These are phyloP conservation scores for Chlorella sorokiniana DNA, from an alignment of 139 green algal genomes.

Conservation along the genomic window DNA sequence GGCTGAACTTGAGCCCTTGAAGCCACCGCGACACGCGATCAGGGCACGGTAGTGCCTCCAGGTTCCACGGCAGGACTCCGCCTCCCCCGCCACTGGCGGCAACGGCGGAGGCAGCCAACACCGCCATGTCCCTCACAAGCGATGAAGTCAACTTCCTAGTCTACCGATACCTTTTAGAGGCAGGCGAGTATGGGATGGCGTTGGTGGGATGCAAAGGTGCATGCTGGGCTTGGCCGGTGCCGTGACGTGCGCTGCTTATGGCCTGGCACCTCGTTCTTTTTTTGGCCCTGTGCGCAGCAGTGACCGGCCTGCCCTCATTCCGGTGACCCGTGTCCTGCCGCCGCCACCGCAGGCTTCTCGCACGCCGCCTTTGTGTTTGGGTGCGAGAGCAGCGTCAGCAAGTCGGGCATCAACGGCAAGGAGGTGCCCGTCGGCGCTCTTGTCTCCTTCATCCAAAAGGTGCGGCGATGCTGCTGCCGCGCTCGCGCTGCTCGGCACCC, in stretches of 20 bases:
- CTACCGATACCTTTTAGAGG: slow-evolving; percentile 94
- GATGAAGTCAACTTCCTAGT: slow-evolving; percentile 97
- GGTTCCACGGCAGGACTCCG: too few relatives aligned
- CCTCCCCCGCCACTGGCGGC: background rate
- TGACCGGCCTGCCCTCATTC: background rate
- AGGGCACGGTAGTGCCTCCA: too few relatives aligned
- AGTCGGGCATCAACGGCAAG: slow-evolving; percentile 72
- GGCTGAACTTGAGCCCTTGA: too few relatives aligned
- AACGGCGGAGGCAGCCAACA: background rate
- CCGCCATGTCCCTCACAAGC: slow-evolving; percentile 67
- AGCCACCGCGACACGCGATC: too few relatives aligned
- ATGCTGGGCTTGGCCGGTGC: background rate
- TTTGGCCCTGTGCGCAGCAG: background rate
- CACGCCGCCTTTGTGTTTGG: slow-evolving; percentile 95
- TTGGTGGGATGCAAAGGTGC: background rate
- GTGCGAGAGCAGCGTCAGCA: slow-evolving; percentile 80
- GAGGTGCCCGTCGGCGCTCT: slow-evolving; percentile 91
- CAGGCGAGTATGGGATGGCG: slow-evolving; percentile 56
- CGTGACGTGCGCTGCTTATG: background rate
- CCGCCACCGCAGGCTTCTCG: slow-evolving; percentile 78
- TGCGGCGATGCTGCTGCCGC: background rate
- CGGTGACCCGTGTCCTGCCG: background rate
- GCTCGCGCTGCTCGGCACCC: background rate
- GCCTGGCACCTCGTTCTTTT: background rate
- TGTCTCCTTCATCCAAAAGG: slow-evolving; percentile 91